phyloP scores from a whole-genome alignment of 2,329 filamentous ascomycete species.

The Monilinia vaccinii-corymbosi region DNA sequence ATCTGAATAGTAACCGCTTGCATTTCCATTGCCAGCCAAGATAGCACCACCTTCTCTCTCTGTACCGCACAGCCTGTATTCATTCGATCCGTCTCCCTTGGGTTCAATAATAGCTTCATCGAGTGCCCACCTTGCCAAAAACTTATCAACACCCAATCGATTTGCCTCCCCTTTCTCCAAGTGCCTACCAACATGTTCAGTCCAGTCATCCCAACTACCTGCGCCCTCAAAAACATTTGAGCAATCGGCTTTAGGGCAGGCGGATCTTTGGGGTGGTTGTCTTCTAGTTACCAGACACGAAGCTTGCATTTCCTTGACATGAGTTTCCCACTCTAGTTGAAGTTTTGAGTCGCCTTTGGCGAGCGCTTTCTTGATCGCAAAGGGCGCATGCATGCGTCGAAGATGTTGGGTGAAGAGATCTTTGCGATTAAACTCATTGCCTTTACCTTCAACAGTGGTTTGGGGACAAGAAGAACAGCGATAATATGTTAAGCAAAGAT shows the following conservation, averaged over 20 bases:
- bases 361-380: conserved; percentile 49
- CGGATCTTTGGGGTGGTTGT: conserved; percentile 58
- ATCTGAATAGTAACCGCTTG: conserved; percentile 28
- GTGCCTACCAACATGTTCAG: conserved; percentile 85
- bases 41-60: conserved; percentile 26
- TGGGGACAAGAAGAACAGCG: conserved; percentile 53
- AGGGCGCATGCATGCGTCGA: conserved; percentile 81
- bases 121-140: conserved; percentile 53
- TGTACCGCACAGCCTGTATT: conserved; percentile 45
- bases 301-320: conserved; percentile 60
- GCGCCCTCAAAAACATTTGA: conserved; percentile 59
- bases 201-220: conserved; percentile 79
- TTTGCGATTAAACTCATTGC: conserved; percentile 80
- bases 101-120: conserved; percentile 55
- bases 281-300: conserved; percentile 66
- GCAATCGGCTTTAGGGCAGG: conserved; percentile 66
- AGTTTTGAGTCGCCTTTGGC: conserved; percentile 50
- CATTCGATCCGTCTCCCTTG: conserved; percentile 39
- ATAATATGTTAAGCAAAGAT: conserved; percentile 63
- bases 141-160: conserved; percentile 46
- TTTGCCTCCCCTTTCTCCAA: conserved; percentile 65
- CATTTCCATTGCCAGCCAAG: conserved; percentile 15
- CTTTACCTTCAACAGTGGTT: conserved; percentile 44
- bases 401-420: conserved; percentile 93
- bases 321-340: conserved; percentile 53